Evolutionary conservation across 1,139 yeast species (phyloP).

Genomic region (Candida sp.): DNA sequence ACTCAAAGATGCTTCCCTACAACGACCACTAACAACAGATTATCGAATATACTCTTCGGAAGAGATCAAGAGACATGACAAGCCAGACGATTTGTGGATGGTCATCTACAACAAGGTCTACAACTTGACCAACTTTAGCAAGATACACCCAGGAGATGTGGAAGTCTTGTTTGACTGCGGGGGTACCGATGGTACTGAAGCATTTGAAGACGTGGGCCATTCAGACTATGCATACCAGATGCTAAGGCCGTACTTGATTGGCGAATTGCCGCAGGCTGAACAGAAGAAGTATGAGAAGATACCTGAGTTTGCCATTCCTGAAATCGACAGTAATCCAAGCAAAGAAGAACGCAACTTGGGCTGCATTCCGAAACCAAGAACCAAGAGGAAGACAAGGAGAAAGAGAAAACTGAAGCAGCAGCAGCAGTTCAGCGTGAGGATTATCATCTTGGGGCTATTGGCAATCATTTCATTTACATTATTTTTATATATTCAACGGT

Average conservation of each 20-base stretch:
- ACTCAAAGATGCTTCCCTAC: neutral
- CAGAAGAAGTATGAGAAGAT: slow-evolving; percentile 11
- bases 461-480: slow-evolving; percentile 29
- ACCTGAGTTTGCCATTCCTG: neutral
- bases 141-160: slow-evolving; percentile 71
- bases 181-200: slow-evolving; percentile 73
- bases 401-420: slow-evolving; percentile 12
- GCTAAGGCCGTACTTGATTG: slow-evolving; percentile 42
- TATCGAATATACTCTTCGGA: slow-evolving; percentile 21
- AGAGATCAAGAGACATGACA: slow-evolving; percentile 51
- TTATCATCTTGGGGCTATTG: slow-evolving; percentile 22
- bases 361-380: slow-evolving; percentile 4
- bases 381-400: neutral
- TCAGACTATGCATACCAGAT: slow-evolving; percentile 46
- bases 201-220: slow-evolving; percentile 58
- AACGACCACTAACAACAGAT: neutral
- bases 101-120: slow-evolving; percentile 65
- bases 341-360: neutral
- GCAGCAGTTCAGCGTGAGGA: slow-evolving; percentile 16
- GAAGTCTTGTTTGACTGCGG: slow-evolving; percentile 72
- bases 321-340: neutral
- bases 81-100: slow-evolving; percentile 66
- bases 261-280: slow-evolving; percentile 29
- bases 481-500: slow-evolving; percentile 31
- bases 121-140: slow-evolving; percentile 53